Base-by-base conservation (phyloP, 2,329 filamentous ascomycete genomes). In the Fusarium praegraminearum region DNA sequence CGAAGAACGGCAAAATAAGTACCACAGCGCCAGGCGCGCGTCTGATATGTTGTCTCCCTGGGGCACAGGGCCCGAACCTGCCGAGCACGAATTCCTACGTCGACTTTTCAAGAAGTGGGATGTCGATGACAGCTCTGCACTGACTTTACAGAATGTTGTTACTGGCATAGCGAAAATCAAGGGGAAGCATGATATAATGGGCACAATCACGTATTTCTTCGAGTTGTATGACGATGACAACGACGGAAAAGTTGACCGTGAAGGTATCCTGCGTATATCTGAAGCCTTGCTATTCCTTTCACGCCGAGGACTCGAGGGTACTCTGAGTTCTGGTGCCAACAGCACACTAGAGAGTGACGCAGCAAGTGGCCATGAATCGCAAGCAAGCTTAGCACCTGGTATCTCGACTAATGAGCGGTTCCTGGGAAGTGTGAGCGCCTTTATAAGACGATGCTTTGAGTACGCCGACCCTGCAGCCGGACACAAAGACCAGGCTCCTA, bases 201-300 rank as follows among this genome's bases (percentile, higher is more conserved):
- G 93, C 32, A 96, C 93, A 62, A 98, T 99, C 76, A 96, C 90
- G 64, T 98, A 98, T 80, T 98, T 99, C 79, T 99, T 99, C 74
- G 93, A 98, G 75, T 87, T 99, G 1, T 98, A 98, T 78, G 96
- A 99, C 77, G 95, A 99, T 71, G 91, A 95, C 74, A 88, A 90
- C 2, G 94, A 97, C 77, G 96, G 96, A 28, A 93, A 89, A 73
- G 94, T 99, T 7, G 96, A 98, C 76, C 89, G 96, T 13, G 96
- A 99, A 79, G 96, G 96, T 8, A 99, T 99, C 61, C 80, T 99
- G 45, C 87, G 94, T 46, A 98, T 99, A 77, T 98, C 94, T 0
- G 96, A 99, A 80, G 93, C 95, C 0, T 83, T 99, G 33, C 83
- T 99, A 4, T 99, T 99, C 80, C 86, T 99, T 20, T 98, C 94